Evolutionary conservation across 305 asterid genomes (phyloP).

Genomic region (Fraxinus paxiana): DNA sequence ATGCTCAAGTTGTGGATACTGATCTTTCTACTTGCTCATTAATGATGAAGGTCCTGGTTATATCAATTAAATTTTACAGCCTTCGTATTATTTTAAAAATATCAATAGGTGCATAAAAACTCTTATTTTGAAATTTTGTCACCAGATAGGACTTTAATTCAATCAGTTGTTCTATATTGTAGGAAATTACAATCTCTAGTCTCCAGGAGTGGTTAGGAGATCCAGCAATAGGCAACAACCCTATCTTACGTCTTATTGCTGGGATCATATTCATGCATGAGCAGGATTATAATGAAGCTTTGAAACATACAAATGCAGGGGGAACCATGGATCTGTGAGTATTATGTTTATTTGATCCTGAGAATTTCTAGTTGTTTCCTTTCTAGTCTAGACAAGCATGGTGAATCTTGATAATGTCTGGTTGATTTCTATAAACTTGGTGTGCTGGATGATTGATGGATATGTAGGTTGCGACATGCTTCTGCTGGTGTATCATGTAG

Average conservation of each 20-base stretch:
- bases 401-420: not conserved
- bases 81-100: not conserved
- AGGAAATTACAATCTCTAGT: slow-evolving; percentile 68
- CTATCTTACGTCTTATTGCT: slow-evolving; percentile 71
- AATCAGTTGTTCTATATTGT: slow-evolving; percentile 17
- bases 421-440: not conserved
- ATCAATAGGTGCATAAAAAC: not conserved
- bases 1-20: not conserved
- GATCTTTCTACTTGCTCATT: not conserved
- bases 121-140: not conserved
- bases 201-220: slow-evolving; percentile 83
- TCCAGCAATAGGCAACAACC: slow-evolving; percentile 79
- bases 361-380: not conserved
- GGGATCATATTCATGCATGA: slow-evolving; percentile 80
- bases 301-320: slow-evolving; percentile 81
- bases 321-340: slow-evolving; percentile 96
- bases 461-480: slow-evolving; percentile 4
- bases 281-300: slow-evolving; percentile 87
- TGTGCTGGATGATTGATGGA: not conserved
- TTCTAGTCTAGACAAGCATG: not conserved
- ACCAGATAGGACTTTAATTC: slow-evolving; percentile 19
- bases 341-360: slow-evolving; percentile 9
- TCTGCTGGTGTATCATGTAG: not conserved
- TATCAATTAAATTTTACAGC: not conserved
- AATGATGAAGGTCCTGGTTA: not conserved